Evolutionary conservation across 2,329 filamentous ascomycete species (phyloP), one percentile per base, ranked within the genome.

Genomic region (Neofusicoccum parvum): DNA sequence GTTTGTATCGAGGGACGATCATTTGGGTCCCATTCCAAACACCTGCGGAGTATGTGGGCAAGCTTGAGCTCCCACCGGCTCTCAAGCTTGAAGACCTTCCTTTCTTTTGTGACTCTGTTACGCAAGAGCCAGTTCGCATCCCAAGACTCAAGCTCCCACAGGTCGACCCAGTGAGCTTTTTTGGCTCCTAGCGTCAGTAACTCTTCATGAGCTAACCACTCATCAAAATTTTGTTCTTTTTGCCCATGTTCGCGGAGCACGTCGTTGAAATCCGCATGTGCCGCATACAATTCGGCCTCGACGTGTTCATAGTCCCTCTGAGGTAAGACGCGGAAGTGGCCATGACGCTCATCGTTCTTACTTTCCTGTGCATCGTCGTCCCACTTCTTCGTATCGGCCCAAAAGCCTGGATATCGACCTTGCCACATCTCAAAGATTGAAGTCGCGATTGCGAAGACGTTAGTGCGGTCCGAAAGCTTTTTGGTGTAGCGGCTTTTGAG

Each of bases 381-480:
- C 12, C 3, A 15, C 23, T 51, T 5, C 23, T 15, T 32, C 14
- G 3, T 3, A 6, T n/a, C 34, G 12, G 11, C 39, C 23, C 2
- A 2, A 14, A 59, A 59, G 23, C 54, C 54, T 34, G 54, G 54
- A 17, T 1, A 3, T 45, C 3, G 20, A 3, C 15, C 27, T 23
- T 46, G 39, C 54, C 54, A 59, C 23, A 59, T 9, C 9, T 15
- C 7, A 34, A 59, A 59, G 7, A 59, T 46, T 5, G 7, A 17
- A 14, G 20, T 9, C 10, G 39, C 54, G n/a, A 59, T 59, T 32
- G 17, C 39, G 39, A 34, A 59, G 7, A 59, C 54, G 15, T 59
- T 59, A 2, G 54, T 59, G 15, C 54, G 54, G 39, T 59, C 54
- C 15, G 54, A 59, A 17, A 59, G 39, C 27, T 59, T 36, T 6